Evolutionary conservation across 2,329 filamentous ascomycete species (phyloP).

Genomic region (Fusarium tupiense): DNA sequence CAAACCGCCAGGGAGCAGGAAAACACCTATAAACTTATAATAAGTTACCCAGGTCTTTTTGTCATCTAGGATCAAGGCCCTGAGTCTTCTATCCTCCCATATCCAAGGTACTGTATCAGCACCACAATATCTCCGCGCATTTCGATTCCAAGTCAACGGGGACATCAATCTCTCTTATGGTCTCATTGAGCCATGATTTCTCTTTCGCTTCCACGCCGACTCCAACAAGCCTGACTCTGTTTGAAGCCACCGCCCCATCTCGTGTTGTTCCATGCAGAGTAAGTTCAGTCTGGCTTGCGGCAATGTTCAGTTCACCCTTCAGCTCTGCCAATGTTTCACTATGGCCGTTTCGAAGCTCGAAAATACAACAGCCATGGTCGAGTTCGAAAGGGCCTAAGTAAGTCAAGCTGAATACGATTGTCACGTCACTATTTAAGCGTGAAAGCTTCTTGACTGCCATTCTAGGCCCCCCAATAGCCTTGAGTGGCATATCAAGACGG

Average conservation of each 20-base stretch:
- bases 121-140: slow-evolving; percentile 13
- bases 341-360: slow-evolving; percentile 45
- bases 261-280: slow-evolving; percentile 38
- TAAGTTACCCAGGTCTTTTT: too few relatives aligned
- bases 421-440: slow-evolving; percentile 27
- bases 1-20: too few relatives aligned
- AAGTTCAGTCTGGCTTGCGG: slow-evolving; percentile 43
- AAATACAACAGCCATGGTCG: slow-evolving; percentile 44
- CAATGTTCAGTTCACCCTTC: slow-evolving; percentile 44
- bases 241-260: slow-evolving; percentile 18
- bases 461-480: slow-evolving; percentile 41
- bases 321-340: slow-evolving; percentile 43
- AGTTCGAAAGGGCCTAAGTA: slow-evolving; percentile 48
- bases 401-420: slow-evolving; percentile 36
- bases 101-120: neutral
- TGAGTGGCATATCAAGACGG: slow-evolving; percentile 39
- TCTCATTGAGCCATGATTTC: slow-evolving; percentile 43
- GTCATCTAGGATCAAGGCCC: too few relatives aligned
- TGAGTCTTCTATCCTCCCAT: too few relatives aligned
- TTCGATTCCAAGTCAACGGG: slow-evolving; percentile 30
- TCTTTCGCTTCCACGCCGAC: slow-evolving; percentile 35
- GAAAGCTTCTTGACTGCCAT: slow-evolving; percentile 37
- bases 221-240: slow-evolving; percentile 41
- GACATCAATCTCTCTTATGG: slow-evolving; percentile 42
- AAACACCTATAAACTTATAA: too few relatives aligned